Base-by-base conservation (phyloP, 139 green algal species). In the Monoraphidium neglectum region DNA sequence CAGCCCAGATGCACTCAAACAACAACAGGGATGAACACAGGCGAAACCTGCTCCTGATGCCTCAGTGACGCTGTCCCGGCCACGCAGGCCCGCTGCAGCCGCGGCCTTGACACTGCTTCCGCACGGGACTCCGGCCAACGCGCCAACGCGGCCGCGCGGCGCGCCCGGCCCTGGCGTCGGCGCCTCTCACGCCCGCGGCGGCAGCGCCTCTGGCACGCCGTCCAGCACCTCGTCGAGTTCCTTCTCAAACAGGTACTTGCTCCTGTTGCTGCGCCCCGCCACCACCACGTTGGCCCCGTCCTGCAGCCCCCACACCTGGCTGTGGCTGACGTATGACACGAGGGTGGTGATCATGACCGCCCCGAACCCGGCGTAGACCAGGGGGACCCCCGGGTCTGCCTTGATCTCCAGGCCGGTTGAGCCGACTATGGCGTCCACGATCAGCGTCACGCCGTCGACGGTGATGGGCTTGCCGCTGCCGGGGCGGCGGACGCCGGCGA, bases 301-400 rank as follows among this genome's bases (percentile, higher is more conserved):
- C 83, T 97, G 87, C 67, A 90, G 51, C 5, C 89, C 92, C 94
- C 94, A 95, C 43, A 96, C 83, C 84, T 98, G 95, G 32, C 91
- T 97, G 84, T 99, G 96, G 12, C 89, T 96, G 30, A 98, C 77
- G 81, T 98, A 98, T 84, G 84, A 95, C 32, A 99, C 70, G 3
- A 98, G 84, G 1, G 93, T 95, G 2, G 96, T 99, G 37, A 99
- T 82, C 88, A 98, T 98, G 47, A 99, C 82, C 1, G 86, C 89
- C 1, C 73, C 90, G 66, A 91, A 93, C 5, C 83, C 90, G 76
- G 96, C 94, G 81, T 99, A 99, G 24, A 99, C 95, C 3, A 88
- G 82, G 0, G 95, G 96, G 64, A 99, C 92, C 5, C 96, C 96
- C 0, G 96, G 96, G 82, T 99, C 96, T 3, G 72, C 87, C 87